Base-by-base conservation (phyloP, 129 eudicot species). In the Flaveria ramosissima region DNA sequence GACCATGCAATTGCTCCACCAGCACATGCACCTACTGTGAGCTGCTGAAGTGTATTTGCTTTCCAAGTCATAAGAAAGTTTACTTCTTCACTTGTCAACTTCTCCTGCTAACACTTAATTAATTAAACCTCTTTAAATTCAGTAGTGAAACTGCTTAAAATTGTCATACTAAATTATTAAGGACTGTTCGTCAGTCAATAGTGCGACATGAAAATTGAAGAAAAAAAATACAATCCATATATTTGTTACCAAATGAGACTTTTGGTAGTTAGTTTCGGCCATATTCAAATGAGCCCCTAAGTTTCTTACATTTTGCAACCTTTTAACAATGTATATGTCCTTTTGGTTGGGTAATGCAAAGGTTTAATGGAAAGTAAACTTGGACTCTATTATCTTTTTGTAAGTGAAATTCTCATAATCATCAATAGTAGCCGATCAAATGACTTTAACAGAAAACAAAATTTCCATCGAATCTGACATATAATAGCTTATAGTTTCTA, bases 41-140 rank as follows among this genome's bases (percentile, higher is more conserved):
- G 86, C 53, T 80, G 88, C 72, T 78, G 86, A 63, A 88, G 32
- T 13, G 86, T 88, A 9, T 57, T 74, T 50, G 65, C 79, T 79
- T 84, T 91, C 84, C 89, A 91, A 17, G 77, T 16, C 81, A 76
- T 72, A 15, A 88, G 78, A 46, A 85, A 74, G 72, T 86, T 85
- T 82, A 80, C 88, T 85, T 91, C 97, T 83, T 86, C 75, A 80
- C 65, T 76, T 24, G 94, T 83, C 81, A 86, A 43, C 71, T 86
- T 81, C 36, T 68, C 93, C 93, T 86, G 83, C 72, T 27, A 74
- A 62, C 16, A 32, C 46, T 56, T 39, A 57, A 5, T 55, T 17
- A 56, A 52, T 71, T 53, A 27, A 56, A 56, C 52, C 45, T 43
- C 51, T n/a, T 11, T 21, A 7, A 41, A 2, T 30, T 63, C 15